A percentile compares a stretch with the other conserved stretches of the same genome.
phyloP scores from a whole-genome alignment of 495 filamentous ascomycete species.

The Penicillium bialowiezense region DNA sequence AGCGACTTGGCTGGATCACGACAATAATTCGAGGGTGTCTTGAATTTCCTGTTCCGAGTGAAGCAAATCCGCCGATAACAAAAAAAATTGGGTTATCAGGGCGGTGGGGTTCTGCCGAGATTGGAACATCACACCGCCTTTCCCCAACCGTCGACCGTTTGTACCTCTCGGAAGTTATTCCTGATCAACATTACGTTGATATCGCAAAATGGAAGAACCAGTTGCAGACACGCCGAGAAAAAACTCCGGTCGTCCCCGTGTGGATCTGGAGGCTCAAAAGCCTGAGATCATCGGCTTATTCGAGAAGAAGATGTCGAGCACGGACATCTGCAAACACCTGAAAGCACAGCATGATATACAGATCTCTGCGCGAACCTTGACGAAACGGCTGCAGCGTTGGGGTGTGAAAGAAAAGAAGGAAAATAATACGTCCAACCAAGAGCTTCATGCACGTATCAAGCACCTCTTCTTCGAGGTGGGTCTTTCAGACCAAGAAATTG shows the following conservation, averaged over 20 bases:
- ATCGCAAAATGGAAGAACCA: neutral
- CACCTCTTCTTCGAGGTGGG: slow-evolving; percentile 6
- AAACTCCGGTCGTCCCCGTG: neutral
- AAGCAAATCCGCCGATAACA: slow-evolving; percentile 18
- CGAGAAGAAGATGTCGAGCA: slow-evolving; percentile 6
- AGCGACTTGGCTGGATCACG: slow-evolving; percentile 5
- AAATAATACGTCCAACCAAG: neutral
- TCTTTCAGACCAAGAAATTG: slow-evolving; percentile 1
- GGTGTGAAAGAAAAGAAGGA: slow-evolving; percentile 4
- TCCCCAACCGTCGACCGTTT: neutral
- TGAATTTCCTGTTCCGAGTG: neutral
- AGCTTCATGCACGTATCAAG: slow-evolving; percentile 1
- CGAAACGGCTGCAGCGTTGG: slow-evolving; percentile 6
- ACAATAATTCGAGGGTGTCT: neutral
- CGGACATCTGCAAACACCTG: slow-evolving; percentile 7
- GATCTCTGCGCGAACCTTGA: slow-evolving; percentile 5
- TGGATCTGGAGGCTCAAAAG: neutral
- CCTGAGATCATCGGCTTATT: neutral
- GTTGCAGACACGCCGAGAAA: neutral
- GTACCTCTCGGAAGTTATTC: neutral
- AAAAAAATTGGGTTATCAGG: slow-evolving; percentile 27
- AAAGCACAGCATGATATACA: slow-evolving; percentile 7
- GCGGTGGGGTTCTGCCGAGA: slow-evolving; percentile 22
- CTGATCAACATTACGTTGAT: neutral
- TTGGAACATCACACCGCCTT: neutral